These are phyloP conservation scores for Cenchrus americanus DNA, from an alignment of 176 grass and related monocot species.

Conservation along the genomic window DNA sequence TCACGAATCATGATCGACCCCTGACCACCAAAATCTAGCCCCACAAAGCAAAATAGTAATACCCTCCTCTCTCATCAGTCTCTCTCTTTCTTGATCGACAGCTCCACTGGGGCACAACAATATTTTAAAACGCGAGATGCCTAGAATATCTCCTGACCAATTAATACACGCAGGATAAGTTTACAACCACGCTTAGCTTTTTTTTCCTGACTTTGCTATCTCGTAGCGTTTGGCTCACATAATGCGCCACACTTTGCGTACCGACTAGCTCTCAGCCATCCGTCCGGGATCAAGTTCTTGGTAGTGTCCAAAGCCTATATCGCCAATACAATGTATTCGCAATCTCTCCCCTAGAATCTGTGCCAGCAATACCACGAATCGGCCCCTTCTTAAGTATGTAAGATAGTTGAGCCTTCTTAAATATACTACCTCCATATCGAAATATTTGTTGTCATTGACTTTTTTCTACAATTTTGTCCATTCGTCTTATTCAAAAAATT, in stretches of 20 bases:
- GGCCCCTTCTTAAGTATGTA: no score
- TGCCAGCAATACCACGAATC: no score
- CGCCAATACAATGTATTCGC: background rate
- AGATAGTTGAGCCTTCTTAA: no score
- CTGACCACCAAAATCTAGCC: slow-evolving; percentile 41
- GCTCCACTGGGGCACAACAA: slow-evolving; percentile 13
- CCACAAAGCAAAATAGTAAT: background rate
- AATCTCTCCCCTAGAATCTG: background rate
- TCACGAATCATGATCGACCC: slow-evolving; percentile 42
- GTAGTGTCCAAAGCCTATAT: background rate
- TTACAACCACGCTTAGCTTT: slow-evolving; percentile 16
- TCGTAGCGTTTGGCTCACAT: slow-evolving; percentile 30
- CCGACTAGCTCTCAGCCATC: slow-evolving; percentile 13
- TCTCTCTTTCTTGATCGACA: background rate
- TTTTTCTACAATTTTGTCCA: no score
- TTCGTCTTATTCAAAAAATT: no score
- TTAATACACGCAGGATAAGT: background rate
- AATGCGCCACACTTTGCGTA: slow-evolving; percentile 32
- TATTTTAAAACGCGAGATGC: slow-evolving; percentile 36
- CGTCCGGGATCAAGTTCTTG: background rate
- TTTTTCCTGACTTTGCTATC: background rate
- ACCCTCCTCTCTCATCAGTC: no score
- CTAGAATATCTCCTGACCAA: slow-evolving; percentile 37
- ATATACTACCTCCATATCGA: no score
- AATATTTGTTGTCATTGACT: no score